Percentiles rank a stretch among this genome's conserved stretches.
phyloP scores from a whole-genome alignment of 2,329 filamentous ascomycete species.

The Epichloe gansuensis region DNA sequence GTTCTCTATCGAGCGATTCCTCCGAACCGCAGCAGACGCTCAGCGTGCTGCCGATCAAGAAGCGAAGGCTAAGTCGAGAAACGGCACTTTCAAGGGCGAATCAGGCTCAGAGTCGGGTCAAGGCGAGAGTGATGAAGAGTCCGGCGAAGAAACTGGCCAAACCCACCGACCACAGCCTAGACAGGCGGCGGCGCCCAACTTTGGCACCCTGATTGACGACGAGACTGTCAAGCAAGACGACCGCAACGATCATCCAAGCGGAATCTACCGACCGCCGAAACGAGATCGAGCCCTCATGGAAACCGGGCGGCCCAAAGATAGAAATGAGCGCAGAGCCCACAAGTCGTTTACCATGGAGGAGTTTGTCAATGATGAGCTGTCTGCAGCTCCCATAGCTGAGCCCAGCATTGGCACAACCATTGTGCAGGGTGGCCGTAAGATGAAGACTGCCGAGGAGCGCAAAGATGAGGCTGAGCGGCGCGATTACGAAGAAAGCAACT shows the following conservation, averaged over 20 bases:
- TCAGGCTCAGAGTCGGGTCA: slow-evolving; percentile 14
- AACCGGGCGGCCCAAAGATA: slow-evolving; percentile 48
- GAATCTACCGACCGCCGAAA: slow-evolving; percentile 78
- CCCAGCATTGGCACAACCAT: slow-evolving; percentile 91
- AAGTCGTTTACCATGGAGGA: slow-evolving; percentile 85
- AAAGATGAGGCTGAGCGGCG: slow-evolving; percentile 66
- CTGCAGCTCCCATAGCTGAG: slow-evolving; percentile 66
- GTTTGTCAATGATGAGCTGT: slow-evolving; percentile 77
- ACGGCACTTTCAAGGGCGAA: neutral
- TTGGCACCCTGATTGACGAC: slow-evolving; percentile 22
- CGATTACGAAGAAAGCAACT: slow-evolving; percentile 87
- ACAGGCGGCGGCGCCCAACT: slow-evolving; percentile 20
- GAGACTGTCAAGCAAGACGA: slow-evolving; percentile 15
- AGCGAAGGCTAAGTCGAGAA: slow-evolving; percentile 17
- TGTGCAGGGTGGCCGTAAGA: slow-evolving; percentile 61
- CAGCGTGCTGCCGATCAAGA: slow-evolving; percentile 29
- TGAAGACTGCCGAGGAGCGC: slow-evolving; percentile 66
- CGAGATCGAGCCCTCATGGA: slow-evolving; percentile 83
- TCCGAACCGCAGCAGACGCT: slow-evolving; percentile 72
- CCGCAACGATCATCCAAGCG: slow-evolving; percentile 35
- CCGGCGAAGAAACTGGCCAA: slow-evolving; percentile 7
- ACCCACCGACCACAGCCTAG: slow-evolving; percentile 1
- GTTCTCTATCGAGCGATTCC: slow-evolving; percentile 91
- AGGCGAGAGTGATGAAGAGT: slow-evolving; percentile 22
- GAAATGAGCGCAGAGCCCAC: slow-evolving; percentile 46